Conservation (phyloP, 2,329 filamentous ascomycete genomes). For the Albifimbria verrucaria region DNA sequence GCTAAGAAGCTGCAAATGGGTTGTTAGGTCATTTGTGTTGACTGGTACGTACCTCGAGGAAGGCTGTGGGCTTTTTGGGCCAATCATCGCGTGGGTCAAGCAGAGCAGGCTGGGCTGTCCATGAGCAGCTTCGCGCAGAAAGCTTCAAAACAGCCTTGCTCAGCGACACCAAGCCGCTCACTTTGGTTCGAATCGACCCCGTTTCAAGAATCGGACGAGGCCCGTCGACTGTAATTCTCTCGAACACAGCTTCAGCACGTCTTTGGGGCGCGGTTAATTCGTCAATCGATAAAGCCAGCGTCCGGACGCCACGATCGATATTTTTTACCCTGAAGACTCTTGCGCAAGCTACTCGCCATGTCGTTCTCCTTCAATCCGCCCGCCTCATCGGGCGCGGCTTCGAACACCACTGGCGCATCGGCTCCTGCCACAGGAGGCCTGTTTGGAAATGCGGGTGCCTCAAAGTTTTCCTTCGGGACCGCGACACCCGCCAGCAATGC, state of each 20-base stretch:
- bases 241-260: no score
- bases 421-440: slow-evolving; percentile 37
- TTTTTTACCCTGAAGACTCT: no score
- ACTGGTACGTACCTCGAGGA: not conserved
- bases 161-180: no score
- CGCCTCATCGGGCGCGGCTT: slow-evolving; percentile 28
- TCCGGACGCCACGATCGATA: no score
- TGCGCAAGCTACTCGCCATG: slow-evolving; percentile 25
- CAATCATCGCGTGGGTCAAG: not conserved
- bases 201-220: no score
- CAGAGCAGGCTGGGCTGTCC: no score
- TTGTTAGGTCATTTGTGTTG: not conserved
- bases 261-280: no score
- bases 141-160: not conserved
- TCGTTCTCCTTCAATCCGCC: slow-evolving; percentile 35
- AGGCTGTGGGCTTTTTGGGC: no score
- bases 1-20: not conserved
- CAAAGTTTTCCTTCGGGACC: slow-evolving; percentile 40
- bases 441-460: slow-evolving; percentile 34
- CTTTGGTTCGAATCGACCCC: no score
- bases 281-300: no score
- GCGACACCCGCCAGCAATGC: slow-evolving; percentile 21
- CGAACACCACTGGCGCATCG: slow-evolving; percentile 28
- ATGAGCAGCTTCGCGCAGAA: not conserved
- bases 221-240: no score